Conservation (phyloP, 2,329 filamentous ascomycete genomes). For the Aspergillus felis region DNA sequence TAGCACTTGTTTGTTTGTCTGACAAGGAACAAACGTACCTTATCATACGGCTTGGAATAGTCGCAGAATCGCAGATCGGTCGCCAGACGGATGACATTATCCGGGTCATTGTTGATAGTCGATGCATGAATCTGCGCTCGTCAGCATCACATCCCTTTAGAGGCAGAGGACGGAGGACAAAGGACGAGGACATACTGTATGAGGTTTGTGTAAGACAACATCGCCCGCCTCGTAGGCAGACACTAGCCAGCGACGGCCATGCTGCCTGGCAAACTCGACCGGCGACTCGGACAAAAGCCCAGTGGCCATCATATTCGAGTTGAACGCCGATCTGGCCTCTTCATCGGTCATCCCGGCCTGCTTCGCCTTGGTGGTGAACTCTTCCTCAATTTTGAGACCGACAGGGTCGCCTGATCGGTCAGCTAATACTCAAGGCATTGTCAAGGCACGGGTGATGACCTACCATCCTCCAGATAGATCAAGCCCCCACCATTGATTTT, state of each 20-base stretch:
- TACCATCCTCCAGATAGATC: conserved; percentile 54
- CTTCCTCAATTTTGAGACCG: conserved; percentile 48
- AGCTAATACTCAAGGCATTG: no score
- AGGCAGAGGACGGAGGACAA: no score
- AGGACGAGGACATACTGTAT: conserved; percentile 24
- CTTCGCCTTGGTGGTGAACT: conserved; percentile 41
- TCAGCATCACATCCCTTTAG: background rate
- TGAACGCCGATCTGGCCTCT: conserved; percentile 51
- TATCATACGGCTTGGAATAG: conserved; percentile 49
- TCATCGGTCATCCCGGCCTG: conserved; percentile 50
- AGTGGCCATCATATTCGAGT: conserved; percentile 56
- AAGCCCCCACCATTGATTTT: conserved; percentile 54
- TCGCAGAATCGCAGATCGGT: conserved; percentile 57
- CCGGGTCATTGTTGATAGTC: conserved; percentile 51
- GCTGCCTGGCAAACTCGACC: conserved; percentile 40
- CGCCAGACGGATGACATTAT: conserved; percentile 51
- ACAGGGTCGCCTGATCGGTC: conserved; percentile 36
- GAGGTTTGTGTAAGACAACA: conserved; percentile 42
- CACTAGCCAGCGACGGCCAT: conserved; percentile 48
- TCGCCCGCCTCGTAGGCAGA: conserved; percentile 54
- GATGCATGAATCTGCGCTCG: conserved; percentile 52
- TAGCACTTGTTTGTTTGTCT: background rate
- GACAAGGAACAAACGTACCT: conserved; percentile 16
- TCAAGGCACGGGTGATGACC: background rate
- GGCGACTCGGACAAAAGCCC: conserved; percentile 53